Evolutionary conservation across 495 filamentous ascomycete genomes (phyloP).

Genomic region (Neurospora sp.): DNA sequence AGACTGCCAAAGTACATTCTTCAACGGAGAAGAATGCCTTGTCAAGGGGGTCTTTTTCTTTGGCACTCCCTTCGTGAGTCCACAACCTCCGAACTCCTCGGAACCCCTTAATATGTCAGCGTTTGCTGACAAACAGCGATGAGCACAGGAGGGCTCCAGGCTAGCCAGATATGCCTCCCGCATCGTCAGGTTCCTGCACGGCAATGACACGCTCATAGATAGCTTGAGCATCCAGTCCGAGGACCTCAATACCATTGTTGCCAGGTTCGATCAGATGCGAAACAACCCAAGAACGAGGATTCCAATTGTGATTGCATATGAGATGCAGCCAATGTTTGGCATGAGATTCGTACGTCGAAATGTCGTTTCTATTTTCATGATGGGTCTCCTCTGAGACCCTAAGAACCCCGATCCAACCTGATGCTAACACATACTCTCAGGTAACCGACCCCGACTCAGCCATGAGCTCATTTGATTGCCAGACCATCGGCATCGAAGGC

Average conservation of each 20-base stretch:
- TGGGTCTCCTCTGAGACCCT: not conserved
- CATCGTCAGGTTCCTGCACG: constrained; percentile 6
- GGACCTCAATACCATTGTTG: constrained; percentile 3
- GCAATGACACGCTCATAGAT: constrained; percentile 6
- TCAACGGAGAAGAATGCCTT: constrained; percentile 5
- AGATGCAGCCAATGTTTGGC: constrained; percentile 7
- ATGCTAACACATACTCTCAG: not conserved
- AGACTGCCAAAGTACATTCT: not conserved
- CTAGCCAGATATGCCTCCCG: constrained; percentile 1
- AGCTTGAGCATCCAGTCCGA: constrained; percentile 3
- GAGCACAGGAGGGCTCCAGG: constrained; percentile 4
- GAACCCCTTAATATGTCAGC: not conserved
- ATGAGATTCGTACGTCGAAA: constrained; percentile 4
- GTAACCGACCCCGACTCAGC: constrained; percentile 8
- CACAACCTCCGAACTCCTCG: not conserved
- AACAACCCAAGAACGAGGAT: constrained; percentile 3
- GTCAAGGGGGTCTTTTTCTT: constrained; percentile 13
- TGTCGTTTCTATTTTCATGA: not conserved
- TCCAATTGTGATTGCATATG: constrained; percentile 6
- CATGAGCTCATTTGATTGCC: constrained; percentile 2
- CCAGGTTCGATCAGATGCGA: constrained; percentile 7
- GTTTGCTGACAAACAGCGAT: not conserved
- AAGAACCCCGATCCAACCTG: not conserved
- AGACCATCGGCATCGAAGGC: constrained; percentile 3
- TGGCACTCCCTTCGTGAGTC: constrained; percentile 9